Base-by-base conservation (phyloP, 2,329 filamentous ascomycete species). In the Pseudogymnoascus sp. region DNA sequence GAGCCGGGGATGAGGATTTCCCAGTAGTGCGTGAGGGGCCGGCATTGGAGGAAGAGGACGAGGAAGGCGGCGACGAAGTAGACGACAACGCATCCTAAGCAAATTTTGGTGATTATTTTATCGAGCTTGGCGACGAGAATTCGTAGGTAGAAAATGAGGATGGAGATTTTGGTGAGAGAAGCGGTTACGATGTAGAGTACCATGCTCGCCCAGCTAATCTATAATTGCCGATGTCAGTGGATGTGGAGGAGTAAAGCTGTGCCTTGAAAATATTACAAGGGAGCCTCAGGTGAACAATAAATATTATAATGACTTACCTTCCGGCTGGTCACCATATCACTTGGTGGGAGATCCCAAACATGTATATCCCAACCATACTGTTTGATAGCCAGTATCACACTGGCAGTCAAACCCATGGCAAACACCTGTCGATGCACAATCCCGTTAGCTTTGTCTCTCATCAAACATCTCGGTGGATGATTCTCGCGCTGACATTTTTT, bases 321-420 rank as follows among this genome's bases (percentile, higher is more conserved):
- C 19, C 59, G 33, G 19, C 33, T 38, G 13, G 23, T 40, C 19
- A 61, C 36, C 33, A 42, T 28, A 21, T 38, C 33, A 4, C 10
- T 38, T n/a, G 33, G 33, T 61, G 33, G 33, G 33, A 61, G 59
- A 65, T 79, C 77, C 76, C 76, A 78, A 13, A 77, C 65, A 65
- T 78, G 77, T 47, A 76, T 70, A 62, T 76, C 73, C 73, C 73
- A 76, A 4, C 73, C 72, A 63, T 70, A 76, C 2, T 65, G 33
- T 11, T 71, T 66, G 2, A 74, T 71, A 2, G 73, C 73, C 2
- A 78, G 28, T 1, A 75, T 71, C 1, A 70, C 71, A 4, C 76
- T 53, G 1, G 70, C 70, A 7, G 70, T 71, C 70, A 77, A 76
- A 4, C 68, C 73, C 57, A 76, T 73, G 9, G 72, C 71, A 26